Evolutionary conservation across 1,284 basidiomycete species (phyloP).

Genomic region (Malassezia psittaci): DNA sequence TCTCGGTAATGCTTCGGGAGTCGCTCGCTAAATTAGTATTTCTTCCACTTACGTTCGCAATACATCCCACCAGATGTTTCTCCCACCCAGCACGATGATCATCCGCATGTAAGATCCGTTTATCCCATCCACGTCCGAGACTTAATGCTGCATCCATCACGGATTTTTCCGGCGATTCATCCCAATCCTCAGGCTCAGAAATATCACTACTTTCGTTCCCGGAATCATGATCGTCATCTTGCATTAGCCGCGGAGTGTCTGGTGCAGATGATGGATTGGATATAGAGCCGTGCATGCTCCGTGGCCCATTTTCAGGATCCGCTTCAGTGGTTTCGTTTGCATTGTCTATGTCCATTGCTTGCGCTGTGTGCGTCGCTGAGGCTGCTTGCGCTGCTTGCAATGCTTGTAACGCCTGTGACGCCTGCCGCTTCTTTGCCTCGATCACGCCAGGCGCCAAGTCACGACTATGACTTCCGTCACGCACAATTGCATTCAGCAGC

Average conservation of each 20-base stretch:
- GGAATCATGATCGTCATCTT: slow-evolving; percentile 9
- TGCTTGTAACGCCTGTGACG: slow-evolving; percentile 17
- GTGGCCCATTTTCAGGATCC: no score
- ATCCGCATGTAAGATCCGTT: slow-evolving; percentile 26
- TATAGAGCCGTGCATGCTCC: no score
- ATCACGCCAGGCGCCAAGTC: slow-evolving; percentile 13
- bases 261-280: slow-evolving; percentile 22
- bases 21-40: slow-evolving; percentile 20
- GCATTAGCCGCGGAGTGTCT: slow-evolving; percentile 20
- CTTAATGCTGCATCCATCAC: slow-evolving; percentile 25
- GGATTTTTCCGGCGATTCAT: slow-evolving; percentile 22
- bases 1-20: slow-evolving; percentile 32
- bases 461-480: slow-evolving; percentile 56
- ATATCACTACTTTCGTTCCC: slow-evolving; percentile 12
- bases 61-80: slow-evolving; percentile 26
- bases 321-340: no score
- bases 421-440: slow-evolving; percentile 8
- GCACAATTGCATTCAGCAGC: slow-evolving; percentile 71
- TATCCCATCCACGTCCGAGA: slow-evolving; percentile 33
- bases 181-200: slow-evolving; percentile 5
- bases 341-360: background rate
- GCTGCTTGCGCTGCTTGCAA: slow-evolving; percentile 23
- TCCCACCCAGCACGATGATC: slow-evolving; percentile 40
- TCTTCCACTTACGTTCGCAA: slow-evolving; percentile 19
- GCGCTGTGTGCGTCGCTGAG: slow-evolving; percentile 21